Evolutionary conservation across 2,329 filamentous ascomycete genomes (phyloP).

Genomic region (Calonectria fujianensis): DNA sequence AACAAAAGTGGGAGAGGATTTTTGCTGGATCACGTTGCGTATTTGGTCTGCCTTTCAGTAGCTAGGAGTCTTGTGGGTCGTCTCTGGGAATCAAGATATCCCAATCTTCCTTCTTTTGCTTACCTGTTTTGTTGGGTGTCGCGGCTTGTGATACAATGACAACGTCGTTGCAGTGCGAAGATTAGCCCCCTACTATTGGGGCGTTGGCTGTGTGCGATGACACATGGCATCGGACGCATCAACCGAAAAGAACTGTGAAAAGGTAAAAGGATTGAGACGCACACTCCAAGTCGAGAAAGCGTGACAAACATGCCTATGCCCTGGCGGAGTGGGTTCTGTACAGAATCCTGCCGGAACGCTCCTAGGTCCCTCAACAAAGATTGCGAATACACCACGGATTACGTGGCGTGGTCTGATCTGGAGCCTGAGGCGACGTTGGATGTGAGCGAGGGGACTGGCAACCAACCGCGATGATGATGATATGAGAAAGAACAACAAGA

Average conservation of each 20-base stretch:
- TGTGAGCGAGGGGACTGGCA: neutral
- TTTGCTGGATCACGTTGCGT: conserved; percentile 27
- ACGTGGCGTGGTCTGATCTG: neutral
- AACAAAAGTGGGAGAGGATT: conserved; percentile 27
- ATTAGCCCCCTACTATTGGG: neutral
- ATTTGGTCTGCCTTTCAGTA: conserved; percentile 35
- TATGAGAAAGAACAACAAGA: neutral
- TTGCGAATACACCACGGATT: neutral
- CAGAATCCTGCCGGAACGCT: neutral
- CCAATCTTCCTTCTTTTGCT: neutral
- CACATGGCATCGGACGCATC: neutral
- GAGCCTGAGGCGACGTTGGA: neutral
- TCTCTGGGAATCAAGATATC: conserved; percentile 1
- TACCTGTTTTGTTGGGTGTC: neutral
- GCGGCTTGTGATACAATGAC: neutral
- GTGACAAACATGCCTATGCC: neutral
- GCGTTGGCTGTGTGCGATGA: neutral
- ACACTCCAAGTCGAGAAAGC: neutral
- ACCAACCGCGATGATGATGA: neutral
- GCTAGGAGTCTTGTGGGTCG: conserved; percentile 36
- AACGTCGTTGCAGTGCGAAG: neutral
- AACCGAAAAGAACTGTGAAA: neutral
- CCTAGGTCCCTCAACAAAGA: neutral
- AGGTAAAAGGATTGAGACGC: neutral
- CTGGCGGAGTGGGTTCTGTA: neutral